Base-by-base conservation (phyloP, 345 rosid species). In the Zanthoxylum bungeanum region DNA sequence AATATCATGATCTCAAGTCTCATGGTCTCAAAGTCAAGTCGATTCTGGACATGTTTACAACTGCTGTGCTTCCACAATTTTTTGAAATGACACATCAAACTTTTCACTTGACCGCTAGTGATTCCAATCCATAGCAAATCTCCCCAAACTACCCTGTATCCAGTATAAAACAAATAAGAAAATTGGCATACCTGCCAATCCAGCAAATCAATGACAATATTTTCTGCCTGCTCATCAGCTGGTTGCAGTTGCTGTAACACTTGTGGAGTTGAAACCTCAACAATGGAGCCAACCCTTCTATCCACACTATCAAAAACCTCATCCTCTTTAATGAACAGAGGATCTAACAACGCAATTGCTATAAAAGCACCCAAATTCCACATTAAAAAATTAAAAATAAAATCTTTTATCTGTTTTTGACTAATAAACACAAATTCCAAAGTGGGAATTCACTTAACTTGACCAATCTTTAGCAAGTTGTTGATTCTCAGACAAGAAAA, bases 391-490 rank as follows among this genome's bases (percentile, higher is more conserved):
- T 4, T 59, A 39, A 67, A 46, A 17, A 28, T 17, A 9, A 9
- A 1, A 36, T 36, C 44, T n/a, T 44, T 64, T 5, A 12, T 16
- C 30, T 14, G 24, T 8, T 28, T 16, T 17, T 19, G 46, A 59
- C 16, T 34, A 67, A 53, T 39, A 71, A 69, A 73, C 42, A 33
- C 2, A 5, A 73, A 44, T 21, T 21, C 27, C 1, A 14, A 60
- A 5, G 22, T 63, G 66, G 36, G 63, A 44, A 56, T 5, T 46
- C 46, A 68, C 55, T 19, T 73, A 81, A 93, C 97, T 82, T 62
- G 96, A 91, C 96, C 98, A 93, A 16, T 87, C 88, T 56, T 33
- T n/a, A 3, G 89, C 93, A 66, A 91, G 91, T 60, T 82, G 51
- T 51, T 69, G 81, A 74, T 70, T 76, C 33, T 77, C 56, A 12